Base-by-base conservation (phyloP, 495 filamentous ascomycete species). In the Neurospora sp. region DNA sequence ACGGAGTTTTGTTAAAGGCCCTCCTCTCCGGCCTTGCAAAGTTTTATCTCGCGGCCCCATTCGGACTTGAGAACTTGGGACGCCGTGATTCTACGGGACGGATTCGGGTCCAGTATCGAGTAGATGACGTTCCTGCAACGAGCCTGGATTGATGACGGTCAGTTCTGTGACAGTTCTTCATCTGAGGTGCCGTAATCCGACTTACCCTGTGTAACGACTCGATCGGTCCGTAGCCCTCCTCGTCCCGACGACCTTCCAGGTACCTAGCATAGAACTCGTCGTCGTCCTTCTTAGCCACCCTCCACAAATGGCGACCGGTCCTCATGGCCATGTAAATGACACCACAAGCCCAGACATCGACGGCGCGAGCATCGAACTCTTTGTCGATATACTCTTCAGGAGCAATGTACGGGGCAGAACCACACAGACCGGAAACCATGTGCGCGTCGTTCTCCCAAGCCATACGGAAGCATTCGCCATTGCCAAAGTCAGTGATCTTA, bases 291-390 rank as follows among this genome's bases (percentile, higher is more conserved):
- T 93, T 93, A 8, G 96, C 96, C 15, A 97, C 88, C n/a, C 94
- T 89, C 96, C 96, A 99, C 5, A 98, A 84, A 83, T 99, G 96
- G 39, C 96, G 86, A 54, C 96, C 96, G 19, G 96, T 99, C 70
- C 96, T 88, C 96, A 99, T 99, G 8, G 96, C 96, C 96, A 99
- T 98, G 84, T 99, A 99, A 72, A 99, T 98, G 39, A 99, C 96
- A 77, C 96, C 96, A 70, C 92, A 95, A 21, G 96, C 96, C 96
- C 96, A 99, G 66, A 98, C 90, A 79, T 99, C 96, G 66, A 99
- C 96, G 2, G 96, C 95, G 70, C 96, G 87, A 17, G 96, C 96
- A 80, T 99, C 96, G 73, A 99, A 99, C 81, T 99, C 96, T 76
- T 89, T 91, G 77, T 97, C 94, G 17, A 89, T 87, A 78, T 99